These are phyloP conservation scores for Calocera cornea DNA, from an alignment of 768 basidiomycete species.

Conservation along the genomic window DNA sequence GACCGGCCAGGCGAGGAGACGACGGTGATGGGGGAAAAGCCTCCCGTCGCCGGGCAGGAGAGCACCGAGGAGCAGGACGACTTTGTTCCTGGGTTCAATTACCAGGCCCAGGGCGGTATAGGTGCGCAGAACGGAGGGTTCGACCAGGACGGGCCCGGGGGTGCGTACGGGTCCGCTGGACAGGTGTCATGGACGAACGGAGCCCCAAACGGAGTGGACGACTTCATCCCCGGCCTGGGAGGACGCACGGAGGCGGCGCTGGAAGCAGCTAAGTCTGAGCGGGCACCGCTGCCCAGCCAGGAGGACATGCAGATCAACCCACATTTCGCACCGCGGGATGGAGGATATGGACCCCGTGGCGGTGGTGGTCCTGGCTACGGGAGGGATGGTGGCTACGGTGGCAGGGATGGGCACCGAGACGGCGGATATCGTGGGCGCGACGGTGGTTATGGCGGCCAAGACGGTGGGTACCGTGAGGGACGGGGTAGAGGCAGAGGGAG, in stretches of 20 bases:
- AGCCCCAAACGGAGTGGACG: constrained; percentile 30
- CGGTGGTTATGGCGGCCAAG: neutral
- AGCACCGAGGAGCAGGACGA: constrained; percentile 16
- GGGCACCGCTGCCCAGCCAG: constrained; percentile 33
- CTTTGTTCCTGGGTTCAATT: constrained; percentile 14
- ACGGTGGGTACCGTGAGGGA: neutral
- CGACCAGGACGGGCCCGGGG: neutral
- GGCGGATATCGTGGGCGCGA: constrained; percentile 1
- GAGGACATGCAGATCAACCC: constrained; percentile 34
- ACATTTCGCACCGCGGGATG: neutral
- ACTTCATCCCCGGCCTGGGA: constrained; percentile 54
- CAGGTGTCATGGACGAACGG: constrained; percentile 25
- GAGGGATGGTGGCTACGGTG: constrained; percentile 10
- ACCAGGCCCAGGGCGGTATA: constrained; percentile 5
- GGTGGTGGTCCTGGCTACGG: constrained; percentile 13
- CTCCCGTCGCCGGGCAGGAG: constrained; percentile 50
- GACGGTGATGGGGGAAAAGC: constrained; percentile 56
- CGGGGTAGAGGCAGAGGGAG: neutral
- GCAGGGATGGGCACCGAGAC: constrained; percentile 1
- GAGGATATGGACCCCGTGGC: constrained; percentile 23
- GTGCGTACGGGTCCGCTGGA: neutral
- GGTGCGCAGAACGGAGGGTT: constrained; percentile 2
- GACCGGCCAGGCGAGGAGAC: constrained; percentile 73
- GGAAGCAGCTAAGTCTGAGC: constrained; percentile 23
- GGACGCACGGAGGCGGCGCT: constrained; percentile 21